phyloP scores from a whole-genome alignment of 2,329 filamentous ascomycete species.

The Ophiosphaerella narmari region DNA sequence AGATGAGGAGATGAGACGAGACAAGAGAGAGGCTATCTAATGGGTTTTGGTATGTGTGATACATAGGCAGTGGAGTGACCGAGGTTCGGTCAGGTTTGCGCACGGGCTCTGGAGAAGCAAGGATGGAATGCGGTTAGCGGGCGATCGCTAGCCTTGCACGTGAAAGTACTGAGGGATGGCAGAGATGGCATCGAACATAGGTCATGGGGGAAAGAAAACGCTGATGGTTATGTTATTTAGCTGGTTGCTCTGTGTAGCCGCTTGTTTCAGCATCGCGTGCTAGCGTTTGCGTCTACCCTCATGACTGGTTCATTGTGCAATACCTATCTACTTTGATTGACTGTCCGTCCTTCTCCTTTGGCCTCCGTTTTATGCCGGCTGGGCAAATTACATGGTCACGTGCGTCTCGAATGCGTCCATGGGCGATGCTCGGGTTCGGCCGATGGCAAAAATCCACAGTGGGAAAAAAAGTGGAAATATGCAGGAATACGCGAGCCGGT shows the following conservation, averaged over 20 bases:
- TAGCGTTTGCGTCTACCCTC: too few relatives aligned
- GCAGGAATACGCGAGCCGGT: slow-evolving; percentile 10
- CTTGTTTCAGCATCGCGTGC: too few relatives aligned
- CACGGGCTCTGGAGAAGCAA: slow-evolving; percentile 26
- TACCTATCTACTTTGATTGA: too few relatives aligned
- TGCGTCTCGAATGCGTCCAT: too few relatives aligned
- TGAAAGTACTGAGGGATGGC: slow-evolving; percentile 17
- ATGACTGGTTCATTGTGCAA: too few relatives aligned
- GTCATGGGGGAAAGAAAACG: not conserved
- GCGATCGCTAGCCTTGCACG: slow-evolving; percentile 22
- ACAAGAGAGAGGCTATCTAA: too few relatives aligned
- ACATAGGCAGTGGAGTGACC: slow-evolving; percentile 25
- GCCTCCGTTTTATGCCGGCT: too few relatives aligned
- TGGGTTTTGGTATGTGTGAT: slow-evolving; percentile 6
- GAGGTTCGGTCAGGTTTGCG: slow-evolving; percentile 27
- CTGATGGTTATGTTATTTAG: too few relatives aligned
- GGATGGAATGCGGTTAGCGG: slow-evolving; percentile 16
- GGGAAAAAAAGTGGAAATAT: not conserved
- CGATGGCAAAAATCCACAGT: not conserved
- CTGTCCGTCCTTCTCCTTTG: too few relatives aligned
- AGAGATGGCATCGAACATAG: not conserved
- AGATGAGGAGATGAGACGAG: not conserved
- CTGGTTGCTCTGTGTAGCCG: too few relatives aligned
- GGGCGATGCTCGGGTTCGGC: not conserved
- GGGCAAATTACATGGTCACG: too few relatives aligned